Base-by-base conservation (phyloP, 164 flowering plant genomes). In the Litsea cubeba region DNA sequence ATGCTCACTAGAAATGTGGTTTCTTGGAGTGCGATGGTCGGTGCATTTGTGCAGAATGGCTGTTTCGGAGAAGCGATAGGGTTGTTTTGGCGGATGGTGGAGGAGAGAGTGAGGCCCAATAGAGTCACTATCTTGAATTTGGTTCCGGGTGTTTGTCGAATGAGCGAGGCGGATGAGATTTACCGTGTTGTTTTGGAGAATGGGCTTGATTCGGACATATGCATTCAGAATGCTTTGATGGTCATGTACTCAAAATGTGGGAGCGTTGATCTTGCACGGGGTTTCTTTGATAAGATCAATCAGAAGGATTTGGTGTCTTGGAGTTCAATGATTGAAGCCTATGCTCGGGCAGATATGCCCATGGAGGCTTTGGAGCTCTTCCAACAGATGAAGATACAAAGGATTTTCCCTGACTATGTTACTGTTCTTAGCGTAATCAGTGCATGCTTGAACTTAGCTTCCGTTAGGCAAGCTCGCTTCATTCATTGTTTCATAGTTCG, bases 1-100 rank as follows among this genome's bases (percentile, higher is more conserved):
- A 83, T 83, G 83, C 77, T 70, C 32, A 71, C 73, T 5, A 76
- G 76, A 24, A 79, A 77, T 75, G 50, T 67, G 23, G 82, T 86
- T 1, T 79, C 84, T 1, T 82, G 85, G 85, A 85, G 80, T 30
- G 70, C 83, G 1, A 81, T 84, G 75, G 80, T 84, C 8, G 83
- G 79, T 12, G 83, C 76, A 0, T 84, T 68, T 50, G 76, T 77
- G 1, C 78, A 76, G 14, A 81, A 74, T 71, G 74, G 79, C 17
- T 40, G 60, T 58, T 72, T 15, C 15, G 71, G 73, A 12, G 77
- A 77, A 14, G 84, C 82, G n/a, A 10, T 80, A 22, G 46, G n/a
- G 7, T 30, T 83, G 72, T 83, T 82, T 68, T 40, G 12, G 23
- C 35, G 46, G 76, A 80, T 83, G 86, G 15, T 80, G 78, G 77